phyloP scores from a whole-genome alignment of 208 protist species.

The Leptomonas seymouri region DNA sequence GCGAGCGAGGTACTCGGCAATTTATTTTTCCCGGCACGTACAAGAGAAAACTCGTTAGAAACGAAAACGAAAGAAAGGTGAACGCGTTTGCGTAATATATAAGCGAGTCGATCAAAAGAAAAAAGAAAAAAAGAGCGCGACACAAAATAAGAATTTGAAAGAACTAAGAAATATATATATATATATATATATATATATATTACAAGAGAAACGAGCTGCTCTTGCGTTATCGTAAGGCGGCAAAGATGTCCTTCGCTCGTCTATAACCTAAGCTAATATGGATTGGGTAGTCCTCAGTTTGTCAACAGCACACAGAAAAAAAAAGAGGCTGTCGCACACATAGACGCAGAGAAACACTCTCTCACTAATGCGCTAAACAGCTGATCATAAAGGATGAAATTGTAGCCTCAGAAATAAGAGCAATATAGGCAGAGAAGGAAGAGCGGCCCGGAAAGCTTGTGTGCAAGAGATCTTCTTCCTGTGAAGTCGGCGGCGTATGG shows the following conservation, averaged over 20 bases:
- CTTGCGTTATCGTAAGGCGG: background rate
- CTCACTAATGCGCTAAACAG: too few species aligned
- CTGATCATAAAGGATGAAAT: too few species aligned
- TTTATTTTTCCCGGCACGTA: background rate
- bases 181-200: background rate
- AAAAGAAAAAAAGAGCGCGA: background rate
- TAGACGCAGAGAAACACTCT: too few species aligned
- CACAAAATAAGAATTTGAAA: background rate
- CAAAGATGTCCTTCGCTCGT: background rate
- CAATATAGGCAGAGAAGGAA: too few species aligned
- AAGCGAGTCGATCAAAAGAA: background rate
- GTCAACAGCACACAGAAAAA: too few species aligned
- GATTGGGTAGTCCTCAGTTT: too few species aligned
- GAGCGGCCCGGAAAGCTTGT: too few species aligned
- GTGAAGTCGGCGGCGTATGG: too few species aligned
- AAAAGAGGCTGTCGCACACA: too few species aligned
- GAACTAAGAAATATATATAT: background rate
- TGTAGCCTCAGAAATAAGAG: too few species aligned
- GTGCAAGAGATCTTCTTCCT: too few species aligned
- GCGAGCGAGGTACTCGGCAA: background rate
- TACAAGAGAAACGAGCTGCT: background rate
- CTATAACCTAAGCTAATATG: background rate
- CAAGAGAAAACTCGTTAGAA: background rate
- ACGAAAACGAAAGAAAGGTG: background rate
- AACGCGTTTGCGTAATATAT: background rate